These are phyloP conservation scores for Sclerotinia borealis DNA, from an alignment of 2,329 filamentous ascomycete species.

Conservation along the genomic window DNA sequence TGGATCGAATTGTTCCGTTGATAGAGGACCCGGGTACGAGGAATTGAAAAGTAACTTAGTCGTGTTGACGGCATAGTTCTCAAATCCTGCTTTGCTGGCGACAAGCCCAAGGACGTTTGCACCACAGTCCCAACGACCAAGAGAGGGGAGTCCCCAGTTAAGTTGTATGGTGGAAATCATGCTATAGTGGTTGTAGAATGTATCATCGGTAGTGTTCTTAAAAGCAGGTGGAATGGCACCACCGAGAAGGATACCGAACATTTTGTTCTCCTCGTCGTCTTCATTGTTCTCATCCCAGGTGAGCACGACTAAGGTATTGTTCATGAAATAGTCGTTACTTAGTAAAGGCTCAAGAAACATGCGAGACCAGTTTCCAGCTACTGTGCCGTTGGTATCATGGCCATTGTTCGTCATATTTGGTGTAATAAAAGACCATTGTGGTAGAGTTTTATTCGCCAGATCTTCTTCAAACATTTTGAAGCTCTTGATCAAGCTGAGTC, in stretches of 20 bases:
- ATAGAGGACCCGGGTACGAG: conserved; percentile 36
- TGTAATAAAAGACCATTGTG: conserved; percentile 58
- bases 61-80: conserved; percentile 25
- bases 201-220: conserved; percentile 44
- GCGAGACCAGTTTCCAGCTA: conserved; percentile 44
- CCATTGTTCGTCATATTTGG: conserved; percentile 61
- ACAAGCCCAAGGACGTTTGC: conserved; percentile 27
- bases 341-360: conserved; percentile 48
- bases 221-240: conserved; percentile 42
- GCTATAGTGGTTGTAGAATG: conserved; percentile 41
- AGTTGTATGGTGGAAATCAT: conserved; percentile 34
- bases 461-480: conserved; percentile 55
- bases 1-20: conserved; percentile 25
- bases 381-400: conserved; percentile 48
- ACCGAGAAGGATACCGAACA: conserved; percentile 48
- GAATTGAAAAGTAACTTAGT: conserved; percentile 38
- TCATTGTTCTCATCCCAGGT: conserved; percentile 52
- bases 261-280: conserved; percentile 44
- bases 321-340: conserved; percentile 43
- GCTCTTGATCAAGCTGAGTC: conserved; percentile 57
- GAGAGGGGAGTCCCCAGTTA: conserved; percentile 38
- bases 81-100: conserved; percentile 23
- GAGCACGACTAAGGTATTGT: conserved; percentile 46
- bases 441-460: conserved; percentile 47
- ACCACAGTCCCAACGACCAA: conserved; percentile 37